These are phyloP conservation scores for Pythium dissotocum DNA, from an alignment of 352 stramenopile genomes.

Conservation along the genomic window DNA sequence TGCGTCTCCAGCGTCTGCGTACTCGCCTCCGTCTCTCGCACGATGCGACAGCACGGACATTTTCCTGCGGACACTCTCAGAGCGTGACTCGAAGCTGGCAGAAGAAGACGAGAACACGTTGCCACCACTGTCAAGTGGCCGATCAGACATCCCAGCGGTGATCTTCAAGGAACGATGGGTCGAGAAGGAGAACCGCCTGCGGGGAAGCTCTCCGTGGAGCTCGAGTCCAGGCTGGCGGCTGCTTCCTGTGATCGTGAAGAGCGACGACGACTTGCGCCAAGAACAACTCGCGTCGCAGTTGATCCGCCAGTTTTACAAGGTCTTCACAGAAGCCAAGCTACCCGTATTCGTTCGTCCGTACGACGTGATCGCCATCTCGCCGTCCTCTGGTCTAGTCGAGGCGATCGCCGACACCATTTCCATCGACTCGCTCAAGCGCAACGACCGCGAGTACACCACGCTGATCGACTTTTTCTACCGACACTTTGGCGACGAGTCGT, in stretches of 20 bases:
- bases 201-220: constrained; percentile 85
- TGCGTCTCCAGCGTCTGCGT: constrained; percentile 55
- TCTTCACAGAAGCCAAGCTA: constrained; percentile 94
- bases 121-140: constrained; percentile 19
- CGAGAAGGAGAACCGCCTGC: constrained; percentile 92
- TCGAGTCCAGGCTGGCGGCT: constrained; percentile 88
- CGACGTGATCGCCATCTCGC: constrained; percentile 94
- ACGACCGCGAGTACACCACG: constrained; percentile 90
- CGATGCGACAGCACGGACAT: constrained; percentile 82
- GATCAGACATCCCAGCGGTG: constrained; percentile 53
- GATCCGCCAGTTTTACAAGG: constrained; percentile 92
- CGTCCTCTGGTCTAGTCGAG: constrained; percentile 94
- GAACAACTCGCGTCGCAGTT: constrained; percentile 97
- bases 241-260: constrained; percentile 97
- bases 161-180: constrained; percentile 96
- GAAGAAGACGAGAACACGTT: constrained; percentile 55
- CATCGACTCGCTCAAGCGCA: constrained; percentile 97
- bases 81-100: constrained; percentile 66
- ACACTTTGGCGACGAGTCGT: constrained; percentile 88
- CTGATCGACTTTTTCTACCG: constrained; percentile 94
- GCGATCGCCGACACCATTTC: constrained; percentile 97
- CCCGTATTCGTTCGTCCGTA: constrained; percentile 96
- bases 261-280: constrained; percentile 97
- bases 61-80: constrained; percentile 65
- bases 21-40: constrained; percentile 50